These are phyloP conservation scores for Pseudogymnoascus sp. DNA, from an alignment of 2,329 filamentous ascomycete genomes.

Conservation along the genomic window DNA sequence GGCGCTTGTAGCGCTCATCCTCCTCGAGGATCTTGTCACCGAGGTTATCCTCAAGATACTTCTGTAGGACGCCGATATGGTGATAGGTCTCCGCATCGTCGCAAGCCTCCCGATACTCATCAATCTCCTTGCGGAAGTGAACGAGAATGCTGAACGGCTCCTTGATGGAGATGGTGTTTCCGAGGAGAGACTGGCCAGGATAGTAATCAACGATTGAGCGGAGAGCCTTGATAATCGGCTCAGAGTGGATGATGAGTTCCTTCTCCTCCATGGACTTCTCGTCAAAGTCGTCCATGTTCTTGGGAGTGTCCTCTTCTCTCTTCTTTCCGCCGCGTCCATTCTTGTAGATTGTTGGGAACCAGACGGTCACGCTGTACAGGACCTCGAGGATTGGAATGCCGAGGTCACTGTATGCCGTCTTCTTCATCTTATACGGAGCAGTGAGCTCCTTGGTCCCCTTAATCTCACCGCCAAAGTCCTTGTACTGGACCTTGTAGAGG, in stretches of 20 bases:
- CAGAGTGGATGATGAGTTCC: constrained; percentile 21
- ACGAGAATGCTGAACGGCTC: constrained; percentile 35
- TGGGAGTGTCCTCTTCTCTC: constrained; percentile 14
- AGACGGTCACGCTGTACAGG: constrained; percentile 20
- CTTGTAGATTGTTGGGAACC: constrained; percentile 20
- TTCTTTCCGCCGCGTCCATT: constrained; percentile 14
- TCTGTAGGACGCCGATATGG: constrained; percentile 15
- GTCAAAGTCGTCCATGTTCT: constrained; percentile 18
- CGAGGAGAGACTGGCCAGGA: constrained; percentile 18
- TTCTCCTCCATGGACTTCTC: constrained; percentile 23
- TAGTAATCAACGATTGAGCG: constrained; percentile 21
- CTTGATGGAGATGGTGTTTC: constrained; percentile 20
- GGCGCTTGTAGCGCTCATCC: constrained; percentile 16
- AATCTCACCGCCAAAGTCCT: constrained; percentile 19
- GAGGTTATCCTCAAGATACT: constrained; percentile 19
- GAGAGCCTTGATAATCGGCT: constrained; percentile 21
- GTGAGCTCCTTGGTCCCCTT: constrained; percentile 20
- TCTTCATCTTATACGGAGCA: constrained; percentile 21
- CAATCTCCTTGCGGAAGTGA: constrained; percentile 20
- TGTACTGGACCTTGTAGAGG: constrained; percentile 21
- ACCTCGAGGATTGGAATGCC: constrained; percentile 20
- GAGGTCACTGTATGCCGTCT: constrained; percentile 17
- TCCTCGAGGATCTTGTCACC: constrained; percentile 19
- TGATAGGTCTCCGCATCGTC: constrained; percentile 19
- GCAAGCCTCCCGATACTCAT: constrained; percentile 19